phyloP scores from a whole-genome alignment of 2,329 filamentous ascomycete species.

The Aspergillus latus region DNA sequence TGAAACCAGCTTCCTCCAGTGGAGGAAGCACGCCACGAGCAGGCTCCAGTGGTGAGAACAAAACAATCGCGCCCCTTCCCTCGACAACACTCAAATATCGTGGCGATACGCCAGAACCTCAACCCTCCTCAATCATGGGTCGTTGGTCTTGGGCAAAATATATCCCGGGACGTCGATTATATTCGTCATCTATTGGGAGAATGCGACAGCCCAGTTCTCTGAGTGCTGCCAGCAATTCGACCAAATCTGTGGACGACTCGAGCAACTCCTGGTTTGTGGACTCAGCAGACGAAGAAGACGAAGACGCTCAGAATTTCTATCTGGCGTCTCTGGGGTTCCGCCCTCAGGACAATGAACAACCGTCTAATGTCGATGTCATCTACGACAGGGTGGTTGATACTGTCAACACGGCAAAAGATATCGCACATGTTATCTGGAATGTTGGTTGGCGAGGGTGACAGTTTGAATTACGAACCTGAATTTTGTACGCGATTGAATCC shows the following conservation, averaged over 20 bases:
- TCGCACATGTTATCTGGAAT: conserved; percentile 67
- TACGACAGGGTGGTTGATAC: conserved; percentile 81
- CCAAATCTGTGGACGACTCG: conserved; percentile 19
- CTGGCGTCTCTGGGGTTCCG: conserved; percentile 84
- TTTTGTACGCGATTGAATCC: background rate
- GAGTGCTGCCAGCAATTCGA: conserved; percentile 48
- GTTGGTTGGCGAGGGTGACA: conserved; percentile 60
- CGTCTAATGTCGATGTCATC: conserved; percentile 58
- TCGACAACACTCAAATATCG: conserved; percentile 85
- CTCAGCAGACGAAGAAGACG: conserved; percentile 51
- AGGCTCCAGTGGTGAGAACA: conserved; percentile 64
- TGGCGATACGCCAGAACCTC: conserved; percentile 69
- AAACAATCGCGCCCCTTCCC: conserved; percentile 83
- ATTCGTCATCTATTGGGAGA: conserved; percentile 73
- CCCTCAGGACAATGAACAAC: conserved; percentile 75
- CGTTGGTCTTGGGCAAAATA: conserved; percentile 41
- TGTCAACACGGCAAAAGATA: conserved; percentile 64
- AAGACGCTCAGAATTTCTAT: conserved; percentile 60
- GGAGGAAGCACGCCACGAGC: conserved; percentile 55
- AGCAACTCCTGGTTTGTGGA: conserved; percentile 36
- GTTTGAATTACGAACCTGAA: conserved; percentile 1
- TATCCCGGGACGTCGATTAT: conserved; percentile 53
- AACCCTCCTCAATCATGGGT: conserved; percentile 31
- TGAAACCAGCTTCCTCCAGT: conserved; percentile 64
- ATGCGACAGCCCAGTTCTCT: conserved; percentile 65